These are phyloP conservation scores for Maudiozyma serrabonitensis DNA, from an alignment of 805 yeast species.

Conservation along the genomic window DNA sequence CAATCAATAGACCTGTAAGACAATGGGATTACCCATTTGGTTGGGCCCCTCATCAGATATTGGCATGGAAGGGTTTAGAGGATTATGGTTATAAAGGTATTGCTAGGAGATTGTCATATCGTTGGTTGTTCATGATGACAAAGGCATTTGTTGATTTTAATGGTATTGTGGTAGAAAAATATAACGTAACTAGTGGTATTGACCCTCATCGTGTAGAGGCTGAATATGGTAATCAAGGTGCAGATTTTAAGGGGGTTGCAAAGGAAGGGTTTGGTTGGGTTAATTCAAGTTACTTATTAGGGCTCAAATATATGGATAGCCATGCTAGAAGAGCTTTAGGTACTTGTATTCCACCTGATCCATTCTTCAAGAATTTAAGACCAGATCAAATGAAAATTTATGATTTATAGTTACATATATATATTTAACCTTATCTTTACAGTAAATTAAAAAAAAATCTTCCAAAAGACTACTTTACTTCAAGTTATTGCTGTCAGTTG, in stretches of 20 bases:
- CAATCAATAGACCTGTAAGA: conserved; percentile 67
- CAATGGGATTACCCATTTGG: conserved; percentile 99
- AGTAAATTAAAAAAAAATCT: neutral
- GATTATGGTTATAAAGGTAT: conserved; percentile 60
- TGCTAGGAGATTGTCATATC: conserved; percentile 62
- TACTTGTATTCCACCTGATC: conserved; percentile 62
- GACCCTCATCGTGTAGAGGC: conserved; percentile 91
- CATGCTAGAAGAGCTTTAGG: conserved; percentile 73
- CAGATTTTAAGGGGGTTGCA: conserved; percentile 85
- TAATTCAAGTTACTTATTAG: conserved; percentile 73
- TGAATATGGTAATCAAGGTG: conserved; percentile 95
- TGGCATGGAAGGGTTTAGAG: conserved; percentile 81
- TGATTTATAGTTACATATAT: neutral
- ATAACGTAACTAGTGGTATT: conserved; percentile 73
- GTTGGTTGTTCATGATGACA: conserved; percentile 88
- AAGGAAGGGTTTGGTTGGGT: conserved; percentile 99
- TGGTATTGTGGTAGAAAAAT: conserved; percentile 93
- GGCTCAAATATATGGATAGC: conserved; percentile 54
- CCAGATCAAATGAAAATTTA: conserved; percentile 32
- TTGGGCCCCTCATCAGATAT: conserved; percentile 97
- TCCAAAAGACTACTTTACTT: too few relatives aligned
- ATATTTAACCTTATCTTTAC: neutral
- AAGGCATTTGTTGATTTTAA: conserved; percentile 84
- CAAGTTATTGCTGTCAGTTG: too few relatives aligned
- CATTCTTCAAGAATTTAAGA: conserved; percentile 43